These are phyloP conservation scores for Kwoniella shandongensis DNA, from an alignment of 768 basidiomycete genomes.

Conservation along the genomic window DNA sequence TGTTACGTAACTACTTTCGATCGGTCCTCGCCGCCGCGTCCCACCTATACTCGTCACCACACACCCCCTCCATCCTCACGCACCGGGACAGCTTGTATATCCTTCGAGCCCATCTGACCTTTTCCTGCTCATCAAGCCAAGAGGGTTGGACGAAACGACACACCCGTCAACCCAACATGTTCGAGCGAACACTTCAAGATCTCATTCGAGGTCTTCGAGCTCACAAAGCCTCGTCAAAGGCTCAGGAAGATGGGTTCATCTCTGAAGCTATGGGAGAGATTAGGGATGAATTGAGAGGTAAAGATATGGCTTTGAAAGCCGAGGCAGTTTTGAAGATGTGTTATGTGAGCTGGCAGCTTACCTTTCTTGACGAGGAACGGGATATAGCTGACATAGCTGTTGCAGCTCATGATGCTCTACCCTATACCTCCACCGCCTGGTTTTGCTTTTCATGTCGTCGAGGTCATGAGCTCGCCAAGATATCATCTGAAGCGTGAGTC, in stretches of 20 bases:
- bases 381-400: constrained; percentile 16
- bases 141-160: no score
- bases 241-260: constrained; percentile 68
- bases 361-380: background rate
- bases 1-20: background rate
- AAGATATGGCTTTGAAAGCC: constrained; percentile 96
- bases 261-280: constrained; percentile 69
- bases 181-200: constrained; percentile 94
- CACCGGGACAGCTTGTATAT: no score
- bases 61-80: background rate
- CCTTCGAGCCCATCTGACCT: no score
- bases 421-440: constrained; percentile 85
- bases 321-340: constrained; percentile 92
- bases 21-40: constrained; percentile 11
- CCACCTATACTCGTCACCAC: background rate
- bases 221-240: constrained; percentile 90
- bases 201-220: constrained; percentile 92
- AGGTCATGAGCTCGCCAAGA: constrained; percentile 93
- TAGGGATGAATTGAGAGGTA: constrained; percentile 80
- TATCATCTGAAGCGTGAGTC: constrained; percentile 74
- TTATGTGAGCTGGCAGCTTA: constrained; percentile 68
- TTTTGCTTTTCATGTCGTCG: constrained; percentile 95
- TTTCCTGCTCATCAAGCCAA: no score
- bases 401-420: constrained; percentile 92
- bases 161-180: no score